A percentile compares a stretch with the other conserved stretches of the same genome.
Evolutionary conservation across 2,329 filamentous ascomycete genomes (phyloP).

Genomic region (Myriosclerotinia duriaeana): DNA sequence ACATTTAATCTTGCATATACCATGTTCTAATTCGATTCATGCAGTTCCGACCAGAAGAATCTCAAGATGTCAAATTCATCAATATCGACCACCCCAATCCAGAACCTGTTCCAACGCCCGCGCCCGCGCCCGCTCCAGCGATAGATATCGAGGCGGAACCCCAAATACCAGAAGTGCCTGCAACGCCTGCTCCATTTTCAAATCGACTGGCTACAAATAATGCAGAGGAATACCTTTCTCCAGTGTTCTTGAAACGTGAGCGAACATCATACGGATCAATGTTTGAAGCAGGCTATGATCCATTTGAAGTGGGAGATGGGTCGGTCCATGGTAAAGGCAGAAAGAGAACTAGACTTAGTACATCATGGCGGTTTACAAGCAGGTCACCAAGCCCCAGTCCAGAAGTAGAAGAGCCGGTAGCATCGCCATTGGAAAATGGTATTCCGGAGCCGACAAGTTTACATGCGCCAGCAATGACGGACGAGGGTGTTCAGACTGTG

Average conservation of each 20-base stretch:
- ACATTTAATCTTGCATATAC: slow-evolving; percentile 4
- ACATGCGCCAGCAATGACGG: slow-evolving; percentile 39
- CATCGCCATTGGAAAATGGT: slow-evolving; percentile 16
- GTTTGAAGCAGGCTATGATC: slow-evolving; percentile 63
- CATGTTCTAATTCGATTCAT: slow-evolving; percentile 36
- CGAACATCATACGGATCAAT: slow-evolving; percentile 68
- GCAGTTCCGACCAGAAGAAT: slow-evolving; percentile 50
- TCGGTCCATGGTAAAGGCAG: slow-evolving; percentile 59
- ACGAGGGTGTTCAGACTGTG: slow-evolving; percentile 46
- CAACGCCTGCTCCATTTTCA: slow-evolving; percentile 26
- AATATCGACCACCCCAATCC: slow-evolving; percentile 50
- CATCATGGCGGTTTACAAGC: slow-evolving; percentile 71
- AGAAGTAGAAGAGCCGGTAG: slow-evolving; percentile 28
- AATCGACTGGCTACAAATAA: slow-evolving; percentile 43
- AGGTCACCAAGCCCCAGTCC: slow-evolving; percentile 67
- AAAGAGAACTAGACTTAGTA: slow-evolving; percentile 68
- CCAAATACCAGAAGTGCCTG: slow-evolving; percentile 31
- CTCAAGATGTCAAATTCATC: slow-evolving; percentile 50
- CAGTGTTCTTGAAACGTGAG: slow-evolving; percentile 73
- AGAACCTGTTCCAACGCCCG: slow-evolving; percentile 31
- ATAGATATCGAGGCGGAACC: slow-evolving; percentile 26
- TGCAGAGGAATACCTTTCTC: slow-evolving; percentile 65
- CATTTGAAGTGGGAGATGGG: slow-evolving; percentile 66
- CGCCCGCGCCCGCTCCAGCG: slow-evolving; percentile 29
- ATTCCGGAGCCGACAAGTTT: slow-evolving; percentile 29